Evolutionary conservation across 2,329 filamentous ascomycete species (phyloP), one percentile per base, ranked within the genome.

Genomic region (Alternaria angustiovoidea): DNA sequence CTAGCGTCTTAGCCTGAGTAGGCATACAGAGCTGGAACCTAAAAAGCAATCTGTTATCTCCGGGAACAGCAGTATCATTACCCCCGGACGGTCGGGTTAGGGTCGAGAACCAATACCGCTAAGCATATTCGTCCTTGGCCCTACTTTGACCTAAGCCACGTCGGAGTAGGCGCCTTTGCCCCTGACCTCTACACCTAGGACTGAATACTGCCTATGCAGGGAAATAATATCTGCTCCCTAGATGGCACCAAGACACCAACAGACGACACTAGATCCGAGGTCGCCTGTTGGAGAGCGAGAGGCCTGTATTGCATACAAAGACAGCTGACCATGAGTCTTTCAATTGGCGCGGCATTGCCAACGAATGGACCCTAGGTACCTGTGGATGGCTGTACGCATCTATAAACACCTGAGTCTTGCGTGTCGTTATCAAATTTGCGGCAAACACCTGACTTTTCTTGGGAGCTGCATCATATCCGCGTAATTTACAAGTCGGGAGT

Each of bases 121-220:
- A 11, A 77, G 77, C 77, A 79, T 79, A 75, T 82, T 48, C 79
- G 86, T 85, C 28, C 83, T 79, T 4, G 88, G 77, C 2, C 82
- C 81, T 24, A 77, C 81, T 39, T 81, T 70, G n/a, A 81, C 79
- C 5, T 79, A 71, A 6, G 79, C 68, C 3, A 82, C 75, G 2
- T 81, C 81, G 16, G 75, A 73, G 56, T 84, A 12, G 12, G 14
- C 14, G 14, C 12, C 14, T 16, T 36, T 36, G 32, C 12, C 12
- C 14, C 32, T 36, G 12, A 36, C 9, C 30, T 12, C 30, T 12
- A 12, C 30, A 32, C 30, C 30, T 12, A 32, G 3, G 30, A 12
- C 32, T 36, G 32, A 5, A 3, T 16, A 36, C 14, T 16, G 5
- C 14, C 12, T 14, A 36, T 12, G 12, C 12, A 6, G 14, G 12